Base-by-base conservation (phyloP, 2,329 filamentous ascomycete species). In the Ophiostoma sp. region DNA sequence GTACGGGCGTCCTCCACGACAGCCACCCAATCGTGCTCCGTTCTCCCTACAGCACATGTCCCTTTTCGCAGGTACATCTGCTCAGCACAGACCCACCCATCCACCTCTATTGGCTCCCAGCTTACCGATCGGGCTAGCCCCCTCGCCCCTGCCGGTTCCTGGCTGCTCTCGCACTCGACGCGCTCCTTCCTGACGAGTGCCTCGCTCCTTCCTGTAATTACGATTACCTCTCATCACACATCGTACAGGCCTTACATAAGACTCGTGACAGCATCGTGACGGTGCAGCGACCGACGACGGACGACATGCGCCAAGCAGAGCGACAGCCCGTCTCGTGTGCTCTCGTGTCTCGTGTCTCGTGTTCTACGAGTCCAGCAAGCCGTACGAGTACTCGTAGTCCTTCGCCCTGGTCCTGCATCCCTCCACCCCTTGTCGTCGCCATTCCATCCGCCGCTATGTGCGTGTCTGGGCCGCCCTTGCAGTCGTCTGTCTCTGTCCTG, bases 181-280 rank as follows among this genome's bases (percentile, higher is more conserved):
- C 55, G 55, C 52, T 58, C 16, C 47, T 52, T 52, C 18, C 18
- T 47, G 45, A 14, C 14, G 14, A 49, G 14, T 16, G 47, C 47
- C 47, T 49, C 7, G 49, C 49, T 55, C 49, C 49, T 55, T 55
- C 49, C 49, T 55, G 49, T 27, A 55, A 55, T 55, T 27, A 8
- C 18, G 42, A 2, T 12, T 55, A 18, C 18, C 27, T 55, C 18
- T 27, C 27, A 27, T 2, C 27, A 27, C 27, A 27, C 1, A 27
- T 27, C 27, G 1, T 27, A 27, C 27, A 27, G 27, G 27, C 27
- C 27, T 27, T 27, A 27, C 27, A 27, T 27, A 27, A 27, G 27
- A 55, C n/a, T 45, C 42, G 2, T 8, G 9, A 45, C 42, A 3
- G 9, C 14, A 55, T 55, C 49, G 49, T 55, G 49, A 55, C 18